Evolutionary conservation across 345 rosid genomes (phyloP).

Genomic region (Salix arbutifolia): DNA sequence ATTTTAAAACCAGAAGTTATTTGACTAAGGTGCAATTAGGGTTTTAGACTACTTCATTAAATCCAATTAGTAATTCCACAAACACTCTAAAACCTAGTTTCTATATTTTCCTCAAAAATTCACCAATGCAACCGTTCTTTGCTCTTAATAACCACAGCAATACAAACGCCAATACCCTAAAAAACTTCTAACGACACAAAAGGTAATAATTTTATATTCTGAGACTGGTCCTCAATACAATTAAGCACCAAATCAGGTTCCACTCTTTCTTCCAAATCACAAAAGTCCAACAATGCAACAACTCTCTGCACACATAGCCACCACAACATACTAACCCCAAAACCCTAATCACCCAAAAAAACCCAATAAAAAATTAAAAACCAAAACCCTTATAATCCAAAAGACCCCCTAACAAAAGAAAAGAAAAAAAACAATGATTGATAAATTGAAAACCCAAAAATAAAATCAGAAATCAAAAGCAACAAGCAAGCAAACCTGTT

Average conservation of each 20-base stretch:
- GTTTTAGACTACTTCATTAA: too few relatives aligned
- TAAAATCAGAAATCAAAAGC: not conserved
- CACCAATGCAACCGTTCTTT: not conserved
- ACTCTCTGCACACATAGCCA: not conserved
- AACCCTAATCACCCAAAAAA: not conserved
- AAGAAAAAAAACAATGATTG: not conserved
- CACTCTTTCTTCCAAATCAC: not conserved
- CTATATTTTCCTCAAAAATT: not conserved
- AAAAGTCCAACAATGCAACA: not conserved
- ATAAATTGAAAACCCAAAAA: not conserved
- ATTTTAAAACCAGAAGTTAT: too few relatives aligned
- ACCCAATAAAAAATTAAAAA: too few relatives aligned
- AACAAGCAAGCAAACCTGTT: constrained; percentile 48
- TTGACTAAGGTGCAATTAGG: too few relatives aligned
- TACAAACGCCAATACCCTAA: not conserved
- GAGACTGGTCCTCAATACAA: not conserved
- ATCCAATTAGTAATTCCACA: too few relatives aligned
- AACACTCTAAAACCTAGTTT: not conserved
- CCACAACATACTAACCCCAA: not conserved
- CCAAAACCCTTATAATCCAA: too few relatives aligned
- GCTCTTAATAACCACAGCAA: not conserved
- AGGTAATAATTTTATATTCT: not conserved
- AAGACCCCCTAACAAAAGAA: too few relatives aligned
- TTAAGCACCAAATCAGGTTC: not conserved
- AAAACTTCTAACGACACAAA: not conserved